Conservation (phyloP, 306 rosid species). For the Cicer pinnatifidum region DNA sequence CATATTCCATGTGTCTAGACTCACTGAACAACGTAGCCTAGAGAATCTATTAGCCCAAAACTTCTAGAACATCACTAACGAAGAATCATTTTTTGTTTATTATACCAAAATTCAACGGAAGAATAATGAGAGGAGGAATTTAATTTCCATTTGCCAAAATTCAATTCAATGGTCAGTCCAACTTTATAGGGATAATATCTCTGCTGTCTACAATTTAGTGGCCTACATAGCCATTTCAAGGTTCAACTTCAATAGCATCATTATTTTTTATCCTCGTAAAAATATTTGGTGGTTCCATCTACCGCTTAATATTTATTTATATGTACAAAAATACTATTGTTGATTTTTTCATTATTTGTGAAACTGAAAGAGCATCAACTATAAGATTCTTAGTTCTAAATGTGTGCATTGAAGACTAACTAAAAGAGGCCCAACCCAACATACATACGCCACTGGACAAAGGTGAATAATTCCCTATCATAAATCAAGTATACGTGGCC, state of each 20-base stretch:
- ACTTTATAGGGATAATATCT: background rate
- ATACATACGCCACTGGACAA: background rate
- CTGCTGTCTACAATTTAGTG: constrained; percentile 15
- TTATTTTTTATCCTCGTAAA: constrained; percentile 4
- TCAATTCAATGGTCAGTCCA: constrained; percentile 25
- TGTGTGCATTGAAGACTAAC: background rate
- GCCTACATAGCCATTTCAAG: constrained; percentile 8
- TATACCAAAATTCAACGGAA: background rate
- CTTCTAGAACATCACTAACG: background rate
- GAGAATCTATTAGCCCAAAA: no score
- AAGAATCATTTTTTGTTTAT: background rate
- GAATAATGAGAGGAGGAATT: background rate
- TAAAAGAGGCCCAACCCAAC: constrained; percentile 1
- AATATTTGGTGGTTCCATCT: background rate
- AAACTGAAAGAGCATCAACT: no score
- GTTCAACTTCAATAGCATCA: background rate
- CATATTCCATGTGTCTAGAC: no score
- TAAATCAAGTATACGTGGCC: background rate
- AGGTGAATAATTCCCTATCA: constrained; percentile 4
- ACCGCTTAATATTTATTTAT: no score
- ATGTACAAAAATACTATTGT: no score
- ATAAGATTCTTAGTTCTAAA: background rate
- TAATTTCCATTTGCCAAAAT: background rate
- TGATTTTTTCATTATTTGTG: no score
- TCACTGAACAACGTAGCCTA: no score